A percentile compares a stretch with the other conserved stretches of the same genome.
phyloP scores from a whole-genome alignment of 768 basidiomycete species.

The Lentinula sp. region DNA sequence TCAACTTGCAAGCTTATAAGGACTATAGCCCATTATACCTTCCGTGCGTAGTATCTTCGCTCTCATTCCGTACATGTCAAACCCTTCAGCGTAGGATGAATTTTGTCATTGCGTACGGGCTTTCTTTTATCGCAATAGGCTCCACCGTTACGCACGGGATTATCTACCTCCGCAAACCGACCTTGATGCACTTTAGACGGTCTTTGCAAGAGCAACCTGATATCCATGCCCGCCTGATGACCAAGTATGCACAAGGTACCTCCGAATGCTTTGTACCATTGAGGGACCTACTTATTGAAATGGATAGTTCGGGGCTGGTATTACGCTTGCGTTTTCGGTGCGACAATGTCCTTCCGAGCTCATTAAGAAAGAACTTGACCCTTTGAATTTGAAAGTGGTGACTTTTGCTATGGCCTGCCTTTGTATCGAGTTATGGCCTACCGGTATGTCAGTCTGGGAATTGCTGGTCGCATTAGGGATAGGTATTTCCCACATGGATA shows the following conservation, averaged over 20 bases:
- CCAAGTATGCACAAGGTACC: conserved; percentile 43
- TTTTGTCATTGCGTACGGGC: conserved; percentile 11
- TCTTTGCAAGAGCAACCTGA: conserved; percentile 53
- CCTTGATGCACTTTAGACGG: conserved; percentile 42
- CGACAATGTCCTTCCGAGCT: conserved; percentile 7
- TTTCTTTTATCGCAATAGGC: conserved; percentile 34
- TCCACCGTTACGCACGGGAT: conserved; percentile 33
- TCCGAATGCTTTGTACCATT: too few relatives aligned
- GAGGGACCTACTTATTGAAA: background rate
- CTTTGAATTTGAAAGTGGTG: conserved; percentile 10
- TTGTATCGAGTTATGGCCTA: conserved; percentile 29
- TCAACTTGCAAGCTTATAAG: conserved; percentile 30
- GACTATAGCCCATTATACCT: conserved; percentile 6
- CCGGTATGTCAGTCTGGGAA: conserved; percentile 35
- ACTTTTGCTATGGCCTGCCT: conserved; percentile 29
- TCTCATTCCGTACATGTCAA: too few relatives aligned
- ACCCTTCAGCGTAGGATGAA: background rate
- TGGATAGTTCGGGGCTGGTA: conserved; percentile 45
- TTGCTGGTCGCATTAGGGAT: conserved; percentile 20
- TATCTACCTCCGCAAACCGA: conserved; percentile 53
- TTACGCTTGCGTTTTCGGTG: conserved; percentile 36
- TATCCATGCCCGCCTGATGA: conserved; percentile 57
- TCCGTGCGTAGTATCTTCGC: background rate
- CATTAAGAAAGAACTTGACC: conserved; percentile 3
- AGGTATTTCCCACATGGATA: conserved; percentile 11